Evolutionary conservation across 257 asterid species (phyloP).

Genomic region (Solanum pennellii): DNA sequence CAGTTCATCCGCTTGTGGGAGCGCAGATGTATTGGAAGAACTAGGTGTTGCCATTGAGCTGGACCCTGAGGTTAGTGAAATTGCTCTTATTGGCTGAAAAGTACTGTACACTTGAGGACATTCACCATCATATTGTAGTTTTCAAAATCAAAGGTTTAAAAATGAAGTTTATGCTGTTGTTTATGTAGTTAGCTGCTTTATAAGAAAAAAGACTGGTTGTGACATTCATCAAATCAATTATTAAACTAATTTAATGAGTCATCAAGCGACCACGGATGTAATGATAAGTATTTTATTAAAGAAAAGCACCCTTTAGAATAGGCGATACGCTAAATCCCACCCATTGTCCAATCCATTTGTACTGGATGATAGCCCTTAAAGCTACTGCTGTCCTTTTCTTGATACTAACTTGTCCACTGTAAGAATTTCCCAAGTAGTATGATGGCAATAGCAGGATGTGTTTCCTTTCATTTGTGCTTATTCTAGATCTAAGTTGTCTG

Average conservation of each 20-base stretch:
- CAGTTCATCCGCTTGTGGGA: conserved; percentile 90
- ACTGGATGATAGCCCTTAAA: not conserved
- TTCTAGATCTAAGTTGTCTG: not conserved
- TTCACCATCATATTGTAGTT: not conserved
- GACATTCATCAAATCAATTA: not conserved
- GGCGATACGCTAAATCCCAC: not conserved
- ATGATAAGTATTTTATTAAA: not conserved
- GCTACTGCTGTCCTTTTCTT: not conserved
- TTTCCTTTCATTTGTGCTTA: not conserved
- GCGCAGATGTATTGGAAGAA: conserved; percentile 81
- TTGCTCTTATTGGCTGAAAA: not conserved
- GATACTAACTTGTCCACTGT: not conserved
- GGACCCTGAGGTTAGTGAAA: conserved; percentile 56
- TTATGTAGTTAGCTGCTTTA: not conserved
- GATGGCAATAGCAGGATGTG: not conserved
- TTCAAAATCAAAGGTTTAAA: not conserved
- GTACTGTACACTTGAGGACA: not conserved
- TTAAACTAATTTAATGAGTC: not conserved
- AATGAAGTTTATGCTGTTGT: not conserved
- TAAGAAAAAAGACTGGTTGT: not conserved
- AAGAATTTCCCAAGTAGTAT: not conserved
- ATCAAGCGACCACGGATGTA: not conserved
- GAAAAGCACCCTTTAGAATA: not conserved
- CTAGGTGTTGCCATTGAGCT: conserved; percentile 58
- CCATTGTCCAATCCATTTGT: not conserved